Evolutionary conservation across 306 rosid genomes (phyloP).

Genomic region (Prunus mume): DNA sequence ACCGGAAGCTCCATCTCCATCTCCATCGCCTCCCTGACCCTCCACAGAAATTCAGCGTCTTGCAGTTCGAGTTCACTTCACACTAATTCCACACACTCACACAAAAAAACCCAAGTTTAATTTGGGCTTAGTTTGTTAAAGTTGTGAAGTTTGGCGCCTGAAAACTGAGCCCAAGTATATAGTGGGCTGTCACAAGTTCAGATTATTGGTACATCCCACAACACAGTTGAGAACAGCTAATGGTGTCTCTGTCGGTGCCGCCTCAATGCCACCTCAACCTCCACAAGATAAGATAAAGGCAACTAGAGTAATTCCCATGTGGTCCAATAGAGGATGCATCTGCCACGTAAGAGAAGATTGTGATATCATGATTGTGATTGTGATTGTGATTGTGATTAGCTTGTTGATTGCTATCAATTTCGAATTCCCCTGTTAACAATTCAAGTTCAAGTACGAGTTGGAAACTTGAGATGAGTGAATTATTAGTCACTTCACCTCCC

Average conservation of each 20-base stretch:
- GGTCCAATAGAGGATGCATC: background rate
- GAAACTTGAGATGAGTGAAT: background rate
- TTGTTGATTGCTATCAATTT: background rate
- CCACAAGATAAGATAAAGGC: background rate
- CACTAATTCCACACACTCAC: background rate
- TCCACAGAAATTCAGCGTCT: background rate
- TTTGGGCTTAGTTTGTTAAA: background rate
- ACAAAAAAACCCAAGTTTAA: background rate
- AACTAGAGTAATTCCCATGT: background rate
- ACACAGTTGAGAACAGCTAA: too few relatives aligned
- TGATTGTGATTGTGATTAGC: too few relatives aligned
- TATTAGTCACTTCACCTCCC: background rate
- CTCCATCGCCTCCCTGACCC: background rate
- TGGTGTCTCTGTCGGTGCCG: background rate
- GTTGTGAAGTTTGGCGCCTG: background rate
- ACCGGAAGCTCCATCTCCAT: constrained; percentile 44
- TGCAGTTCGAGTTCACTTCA: background rate
- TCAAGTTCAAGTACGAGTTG: background rate
- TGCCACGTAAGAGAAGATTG: background rate
- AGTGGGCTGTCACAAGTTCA: background rate
- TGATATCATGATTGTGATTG: background rate
- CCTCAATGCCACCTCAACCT: background rate
- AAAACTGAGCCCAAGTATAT: background rate
- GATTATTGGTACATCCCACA: too few relatives aligned
- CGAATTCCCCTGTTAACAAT: background rate